Evolutionary conservation across 1,139 yeast species (phyloP).

Genomic region (Yarrowia galli): DNA sequence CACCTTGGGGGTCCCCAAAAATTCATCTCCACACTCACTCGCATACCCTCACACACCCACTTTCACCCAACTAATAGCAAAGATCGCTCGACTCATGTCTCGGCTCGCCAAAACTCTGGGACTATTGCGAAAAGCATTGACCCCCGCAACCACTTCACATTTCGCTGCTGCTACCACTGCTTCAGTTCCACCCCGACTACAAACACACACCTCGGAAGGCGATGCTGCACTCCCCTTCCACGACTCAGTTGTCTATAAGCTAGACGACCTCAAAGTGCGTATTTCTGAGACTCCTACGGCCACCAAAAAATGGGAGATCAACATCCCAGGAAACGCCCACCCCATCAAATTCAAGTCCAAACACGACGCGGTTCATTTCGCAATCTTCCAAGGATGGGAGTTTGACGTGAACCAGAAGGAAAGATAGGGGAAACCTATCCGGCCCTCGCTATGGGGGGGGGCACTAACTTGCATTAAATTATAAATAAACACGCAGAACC

Average conservation of each 20-base stretch:
- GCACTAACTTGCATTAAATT: conserved; percentile 23
- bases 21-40: neutral
- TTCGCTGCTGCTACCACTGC: conserved; percentile 14
- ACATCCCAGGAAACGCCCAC: conserved; percentile 17
- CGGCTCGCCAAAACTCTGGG: conserved; percentile 9
- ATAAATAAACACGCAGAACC: neutral
- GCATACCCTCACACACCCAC: neutral
- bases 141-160: conserved; percentile 7
- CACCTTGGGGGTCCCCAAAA: conserved; percentile 17
- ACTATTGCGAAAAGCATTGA: neutral
- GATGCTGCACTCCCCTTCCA: conserved; percentile 19
- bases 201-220: conserved; percentile 9
- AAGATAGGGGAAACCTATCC: neutral
- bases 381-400: conserved; percentile 35
- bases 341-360: conserved; percentile 27
- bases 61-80: too few relatives aligned
- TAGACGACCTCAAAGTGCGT: conserved; percentile 25
- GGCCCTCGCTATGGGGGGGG: too few relatives aligned
- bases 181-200: neutral
- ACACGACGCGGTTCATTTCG: conserved; percentile 33
- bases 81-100: conserved; percentile 7
- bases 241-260: conserved; percentile 16
- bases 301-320: conserved; percentile 24
- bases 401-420: neutral
- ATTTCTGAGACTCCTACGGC: conserved; percentile 6